These are phyloP conservation scores for Wallacemonas sp. DNA, from an alignment of 208 protist species.

Conservation along the genomic window DNA sequence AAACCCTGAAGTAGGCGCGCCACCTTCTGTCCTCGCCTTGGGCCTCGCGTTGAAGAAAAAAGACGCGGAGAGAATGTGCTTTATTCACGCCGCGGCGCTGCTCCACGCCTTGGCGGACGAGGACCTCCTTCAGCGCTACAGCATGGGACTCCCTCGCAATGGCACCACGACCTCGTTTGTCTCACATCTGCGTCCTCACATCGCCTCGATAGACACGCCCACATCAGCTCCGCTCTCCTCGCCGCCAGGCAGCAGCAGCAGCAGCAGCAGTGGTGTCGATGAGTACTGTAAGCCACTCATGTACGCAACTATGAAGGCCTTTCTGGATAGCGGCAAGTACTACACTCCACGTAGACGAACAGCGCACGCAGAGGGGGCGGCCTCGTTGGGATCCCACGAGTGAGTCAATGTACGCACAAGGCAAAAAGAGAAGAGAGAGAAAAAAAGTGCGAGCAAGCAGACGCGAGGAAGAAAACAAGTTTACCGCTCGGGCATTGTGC, in stretches of 20 bases:
- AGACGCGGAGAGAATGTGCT: constrained; percentile 80
- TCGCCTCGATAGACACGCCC: background rate
- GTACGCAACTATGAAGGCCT: constrained; percentile 53
- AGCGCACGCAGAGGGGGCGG: too few species aligned
- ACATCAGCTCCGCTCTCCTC: too few species aligned
- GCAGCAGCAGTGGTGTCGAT: background rate
- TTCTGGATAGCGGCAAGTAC: constrained; percentile 45
- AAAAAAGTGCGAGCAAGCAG: too few species aligned
- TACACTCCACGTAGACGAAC: constrained; percentile 24
- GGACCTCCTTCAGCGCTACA: constrained; percentile 54
- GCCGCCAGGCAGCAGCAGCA: background rate
- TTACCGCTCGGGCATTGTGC: too few species aligned
- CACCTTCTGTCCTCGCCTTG: constrained; percentile 39
- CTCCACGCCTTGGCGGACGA: constrained; percentile 38
- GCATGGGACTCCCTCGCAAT: constrained; percentile 42
- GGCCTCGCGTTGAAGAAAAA: constrained; percentile 80
- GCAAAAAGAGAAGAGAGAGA: too few species aligned
- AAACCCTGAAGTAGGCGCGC: background rate
- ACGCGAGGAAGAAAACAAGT: too few species aligned
- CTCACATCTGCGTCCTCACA: background rate
- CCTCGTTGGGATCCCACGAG: too few species aligned
- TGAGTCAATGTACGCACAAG: too few species aligned
- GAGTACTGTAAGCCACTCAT: constrained; percentile 35
- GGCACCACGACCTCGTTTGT: constrained; percentile 19
- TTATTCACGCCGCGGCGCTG: constrained; percentile 72